Conservation (phyloP, 2,329 filamentous ascomycete genomes). For the Rhynchosporium graminicola region DNA sequence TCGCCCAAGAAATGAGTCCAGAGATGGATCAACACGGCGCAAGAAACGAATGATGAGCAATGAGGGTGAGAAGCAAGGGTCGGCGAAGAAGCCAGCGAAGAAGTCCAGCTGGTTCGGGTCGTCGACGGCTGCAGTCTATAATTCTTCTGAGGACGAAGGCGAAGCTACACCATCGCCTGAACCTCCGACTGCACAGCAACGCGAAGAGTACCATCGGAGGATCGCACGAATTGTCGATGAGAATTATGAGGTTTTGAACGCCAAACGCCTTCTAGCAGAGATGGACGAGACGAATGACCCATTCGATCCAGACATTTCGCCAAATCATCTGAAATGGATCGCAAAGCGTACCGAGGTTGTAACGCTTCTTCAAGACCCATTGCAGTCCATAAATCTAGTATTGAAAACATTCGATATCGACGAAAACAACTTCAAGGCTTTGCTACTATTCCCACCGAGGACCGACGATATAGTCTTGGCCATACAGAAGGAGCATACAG, state of each 20-base stretch:
- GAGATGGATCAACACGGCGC: not conserved
- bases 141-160: not conserved
- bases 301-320: conserved; percentile 25
- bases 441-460: conserved; percentile 21
- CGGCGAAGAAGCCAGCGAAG: not conserved
- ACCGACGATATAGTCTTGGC: conserved; percentile 21
- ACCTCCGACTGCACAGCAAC: not conserved
- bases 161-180: not conserved
- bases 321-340: conserved; percentile 24
- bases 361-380: conserved; percentile 8
- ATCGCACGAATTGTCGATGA: not conserved
- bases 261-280: not conserved
- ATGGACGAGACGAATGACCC: not conserved
- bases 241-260: too few relatives aligned
- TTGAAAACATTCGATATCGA: conserved; percentile 14
- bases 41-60: conserved; percentile 1
- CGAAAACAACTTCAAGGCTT: not conserved
- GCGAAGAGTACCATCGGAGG: not conserved
- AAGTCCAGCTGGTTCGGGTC: not conserved
- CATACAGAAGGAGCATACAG: conserved; percentile 26
- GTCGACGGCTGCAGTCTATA: not conserved
- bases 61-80: not conserved
- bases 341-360: conserved; percentile 15
- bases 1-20: not conserved
- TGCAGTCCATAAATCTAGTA: conserved; percentile 7